Conservation (phyloP, 441 rosid species). For the Corymbia citriodora region DNA sequence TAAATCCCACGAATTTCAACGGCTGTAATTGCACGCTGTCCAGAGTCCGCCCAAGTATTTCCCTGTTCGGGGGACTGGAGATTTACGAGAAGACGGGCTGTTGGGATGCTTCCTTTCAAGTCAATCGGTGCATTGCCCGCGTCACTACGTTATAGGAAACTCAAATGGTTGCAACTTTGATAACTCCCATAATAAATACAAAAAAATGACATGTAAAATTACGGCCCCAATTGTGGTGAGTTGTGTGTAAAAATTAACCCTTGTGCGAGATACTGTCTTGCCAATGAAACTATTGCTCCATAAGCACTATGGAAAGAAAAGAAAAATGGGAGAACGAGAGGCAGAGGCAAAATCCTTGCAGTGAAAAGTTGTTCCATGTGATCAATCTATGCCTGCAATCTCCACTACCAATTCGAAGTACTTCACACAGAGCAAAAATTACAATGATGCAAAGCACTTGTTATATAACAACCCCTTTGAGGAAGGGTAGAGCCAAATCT, state of each 20-base stretch:
- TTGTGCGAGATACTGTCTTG: background rate
- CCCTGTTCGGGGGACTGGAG: background rate
- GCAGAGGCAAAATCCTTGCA: background rate
- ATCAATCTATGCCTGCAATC: background rate
- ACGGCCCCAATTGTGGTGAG: background rate
- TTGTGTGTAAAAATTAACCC: background rate
- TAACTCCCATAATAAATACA: background rate
- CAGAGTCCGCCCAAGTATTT: background rate
- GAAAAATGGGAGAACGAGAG: background rate
- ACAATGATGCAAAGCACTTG: background rate
- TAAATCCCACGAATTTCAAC: background rate
- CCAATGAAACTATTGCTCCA: background rate
- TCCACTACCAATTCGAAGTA: background rate
- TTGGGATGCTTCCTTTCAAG: background rate
- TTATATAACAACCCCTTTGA: background rate
- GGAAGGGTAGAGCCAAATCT: background rate
- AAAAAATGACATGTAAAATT: background rate
- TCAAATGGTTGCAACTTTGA: background rate
- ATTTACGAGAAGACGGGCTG: background rate
- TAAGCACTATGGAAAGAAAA: background rate
- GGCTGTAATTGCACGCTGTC: background rate
- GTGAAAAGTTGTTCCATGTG: background rate
- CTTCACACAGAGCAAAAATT: background rate
- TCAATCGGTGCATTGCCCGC: background rate
- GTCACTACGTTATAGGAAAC: background rate